Conservation (phyloP, 352 stramenopile species). For the Phytophthora megakarya region DNA sequence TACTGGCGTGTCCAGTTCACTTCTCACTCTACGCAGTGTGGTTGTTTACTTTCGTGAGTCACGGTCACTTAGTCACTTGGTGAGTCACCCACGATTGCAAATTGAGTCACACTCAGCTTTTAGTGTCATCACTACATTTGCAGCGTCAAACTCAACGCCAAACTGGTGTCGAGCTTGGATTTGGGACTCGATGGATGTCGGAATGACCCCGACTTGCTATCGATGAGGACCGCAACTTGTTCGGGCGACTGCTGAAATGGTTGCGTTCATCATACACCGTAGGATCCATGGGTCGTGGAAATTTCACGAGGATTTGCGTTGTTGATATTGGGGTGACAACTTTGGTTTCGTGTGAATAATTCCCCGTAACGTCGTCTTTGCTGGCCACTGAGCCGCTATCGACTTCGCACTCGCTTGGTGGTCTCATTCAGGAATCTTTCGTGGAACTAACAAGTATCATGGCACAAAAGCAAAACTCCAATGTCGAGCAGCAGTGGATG, state of each 20-base stretch:
- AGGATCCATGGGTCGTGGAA: neutral
- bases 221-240: neutral
- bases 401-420: too few species aligned
- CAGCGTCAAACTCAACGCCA: too few species aligned
- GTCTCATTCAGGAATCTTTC: neutral
- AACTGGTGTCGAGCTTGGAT: too few species aligned
- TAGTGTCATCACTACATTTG: too few species aligned
- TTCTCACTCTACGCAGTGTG: too few species aligned
- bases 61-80: too few species aligned
- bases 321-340: too few species aligned
- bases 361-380: neutral
- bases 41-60: too few species aligned
- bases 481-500: neutral
- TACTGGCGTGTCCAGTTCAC: too few species aligned
- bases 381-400: neutral
- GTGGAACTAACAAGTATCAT: neutral
- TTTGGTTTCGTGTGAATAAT: neutral
- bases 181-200: neutral
- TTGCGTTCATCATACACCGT: neutral
- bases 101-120: too few species aligned
- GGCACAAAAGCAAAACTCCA: neutral
- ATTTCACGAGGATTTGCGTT: too few species aligned
- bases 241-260: neutral
- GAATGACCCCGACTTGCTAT: neutral
- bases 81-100: too few species aligned